Evolutionary conservation across 306 rosid genomes (phyloP).

Genomic region (Acacia crassicarpa): DNA sequence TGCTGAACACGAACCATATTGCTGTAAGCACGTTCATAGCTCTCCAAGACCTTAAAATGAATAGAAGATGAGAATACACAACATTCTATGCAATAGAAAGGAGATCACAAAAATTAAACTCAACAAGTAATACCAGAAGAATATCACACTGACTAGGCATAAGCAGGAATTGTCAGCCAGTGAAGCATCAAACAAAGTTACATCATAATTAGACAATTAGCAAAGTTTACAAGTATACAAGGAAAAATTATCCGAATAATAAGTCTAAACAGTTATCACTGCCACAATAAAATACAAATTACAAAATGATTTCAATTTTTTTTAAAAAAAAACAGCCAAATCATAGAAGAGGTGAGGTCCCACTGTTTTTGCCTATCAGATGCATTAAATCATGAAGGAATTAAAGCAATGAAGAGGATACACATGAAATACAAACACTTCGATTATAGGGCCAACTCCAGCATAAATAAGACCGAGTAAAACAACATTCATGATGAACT

Average conservation of each 20-base stretch:
- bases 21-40: constrained; percentile 95
- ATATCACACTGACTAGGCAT: constrained; percentile 4
- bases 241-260: background rate
- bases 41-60: constrained; percentile 80
- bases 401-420: background rate
- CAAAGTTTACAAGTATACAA: background rate
- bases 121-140: constrained; percentile 4
- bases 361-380: background rate
- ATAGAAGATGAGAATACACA: constrained; percentile 8
- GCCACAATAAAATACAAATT: background rate
- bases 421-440: background rate
- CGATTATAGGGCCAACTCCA: background rate
- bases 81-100: background rate
- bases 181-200: background rate
- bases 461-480: background rate
- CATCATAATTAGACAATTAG: background rate
- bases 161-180: constrained; percentile 1
- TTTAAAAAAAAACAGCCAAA: background rate
- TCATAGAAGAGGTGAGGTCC: background rate
- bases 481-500: background rate
- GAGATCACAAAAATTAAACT: background rate
- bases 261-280: constrained; percentile 7
- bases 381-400: constrained; percentile 6
- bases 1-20: constrained; percentile 99
- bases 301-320: background rate